Evolutionary conservation across 2,329 filamentous ascomycete species (phyloP), one percentile per base, ranked within the genome.

Genomic region (Pestalotiopsis sp.): DNA sequence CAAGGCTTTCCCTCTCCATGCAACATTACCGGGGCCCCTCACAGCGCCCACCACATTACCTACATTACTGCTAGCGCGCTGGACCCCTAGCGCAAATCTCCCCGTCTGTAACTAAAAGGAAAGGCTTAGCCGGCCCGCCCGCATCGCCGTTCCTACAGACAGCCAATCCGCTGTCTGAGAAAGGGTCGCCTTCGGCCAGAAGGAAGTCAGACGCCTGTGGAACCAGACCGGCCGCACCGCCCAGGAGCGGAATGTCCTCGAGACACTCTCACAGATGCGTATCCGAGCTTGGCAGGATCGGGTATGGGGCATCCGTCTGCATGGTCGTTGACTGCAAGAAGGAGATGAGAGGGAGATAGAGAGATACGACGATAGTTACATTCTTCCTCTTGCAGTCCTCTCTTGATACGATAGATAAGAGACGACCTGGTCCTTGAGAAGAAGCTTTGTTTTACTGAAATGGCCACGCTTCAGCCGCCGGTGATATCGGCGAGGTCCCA

Each of bases 141-240:
- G 27, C 27, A 52, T 17, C 20, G 45, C 45, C 20, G 45, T 17
- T n/a, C 45, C 45, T 9, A n/a, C 23, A 59, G 27, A 11, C 11
- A 61, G 36, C 59, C 59, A 61, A 61, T 61, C 59, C 59, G 12
- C 17, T 27, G 27, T 12, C 59, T 38, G 64, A n/a, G 41, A n/a
- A 45, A 66, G 14, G 45, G 63, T 66, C 20, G 45, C 39, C 36
- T 60, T 66, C 64, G 64, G 64, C 52, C 64, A 66, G 56, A 66
- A 60, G 64, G 64, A 66, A 66, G 17, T 56, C 27, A 56, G 27
- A 17, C 38, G 20, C 52, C 39, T 9, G 56, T 27, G 62, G 36
- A 27, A 23, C 62, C n/a, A 45, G 23, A 14, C 25, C 64, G 45
- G 25, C 45, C 23, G 57, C 57, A 59, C 25, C 57, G 64, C 20